Base-by-base conservation (phyloP, 2,329 filamentous ascomycete species). In the Fusarium heterosporum region DNA sequence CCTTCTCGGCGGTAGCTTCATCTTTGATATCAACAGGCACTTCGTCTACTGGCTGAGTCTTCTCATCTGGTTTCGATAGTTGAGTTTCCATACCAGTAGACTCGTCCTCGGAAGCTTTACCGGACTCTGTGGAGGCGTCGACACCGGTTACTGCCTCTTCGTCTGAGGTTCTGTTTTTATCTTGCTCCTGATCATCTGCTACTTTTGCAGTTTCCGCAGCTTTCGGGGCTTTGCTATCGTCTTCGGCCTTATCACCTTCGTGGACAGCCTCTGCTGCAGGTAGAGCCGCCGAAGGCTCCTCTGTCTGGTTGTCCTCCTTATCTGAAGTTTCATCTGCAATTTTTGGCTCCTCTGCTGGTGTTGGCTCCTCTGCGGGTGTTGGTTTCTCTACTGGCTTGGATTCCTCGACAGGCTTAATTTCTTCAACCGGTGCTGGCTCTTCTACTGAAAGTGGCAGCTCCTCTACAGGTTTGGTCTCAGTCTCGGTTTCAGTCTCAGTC, bases 141-240 rank as follows among this genome's bases (percentile, higher is more conserved):
- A 26, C 26, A 16, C 43, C 13, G 40, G 25, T n/a, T 41, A 26
- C 22, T 25, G 42, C 36, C 34, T 48, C 46, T 25, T 28, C 39
- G 3, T 42, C 61, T 26, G 19, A 34, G 14, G 46, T 28, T 45
- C 49, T 51, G 8, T 43, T 41, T 14, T 51, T 55, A 13, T 52
- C 42, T 16, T 26, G 38, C n/a, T 52, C 43, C 17, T 40, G 30
- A 11, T 61, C 64, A 10, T 30, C 55, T 40, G 28, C 25, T 17
- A 41, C 8, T 38, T 42, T 36, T 34, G 54, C 25, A 9, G 42
- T 39, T 32, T 56, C 47, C 11, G 19, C 26, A 17, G 14, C 25
- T 26, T 68, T 38, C 12, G 22, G 32, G 17, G 52, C 29, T 42
- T 52, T 53, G 26, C 22, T 51, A 14, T 47, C 47, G 28, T 65